Base-by-base conservation (phyloP, 73 alveolate genomes). In the Paraurostyla sp. region DNA sequence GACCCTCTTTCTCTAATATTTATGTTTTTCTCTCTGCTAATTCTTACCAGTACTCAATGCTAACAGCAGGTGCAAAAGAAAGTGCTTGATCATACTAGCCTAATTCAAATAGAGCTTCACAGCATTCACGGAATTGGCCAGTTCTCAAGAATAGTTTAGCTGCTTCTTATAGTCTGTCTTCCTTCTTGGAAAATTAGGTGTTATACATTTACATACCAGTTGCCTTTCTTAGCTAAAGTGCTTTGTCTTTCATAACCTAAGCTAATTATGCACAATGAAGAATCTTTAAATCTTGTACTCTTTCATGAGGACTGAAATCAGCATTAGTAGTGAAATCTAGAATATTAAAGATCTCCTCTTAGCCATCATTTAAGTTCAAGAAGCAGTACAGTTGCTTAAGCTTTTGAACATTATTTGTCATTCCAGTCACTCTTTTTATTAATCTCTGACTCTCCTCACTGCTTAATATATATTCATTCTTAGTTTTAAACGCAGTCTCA, bases 61-160 rank as follows among this genome's bases (percentile, higher is more conserved):
- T 87, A 30, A 94, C 97, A 50, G 94, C 93, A 0, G 99, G 99
- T 0, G 99, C 98, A 85, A 89, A 92, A 71, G 90, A 92, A 36
- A 96, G 58, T 15, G 99, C 99, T 42, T 92, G 76, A 60, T 96
- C 95, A 95, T 94, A 94, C 45, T 94, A 83, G 32, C 85, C 95
- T 7, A 94, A 83, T 57, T 89, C 71, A 23, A 92, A 88, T 87
- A 92, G 85, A 46, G 92, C 81, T 73, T 96, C 98, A 68, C 99
- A 96, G 80, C 87, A 96, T 60, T 96, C 90, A 85, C 84, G 88
- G 90, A 93, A 91, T 22, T 94, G 91, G 45, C 97, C 97, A 38
- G 88, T 89, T 59, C 92, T 85, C 9, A 96, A 83, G 71, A 93
- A 93, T 33, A 87, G 56, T 71, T 82, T 78, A 29, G 97, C 97